Percentiles rank a stretch among this genome's conserved stretches.
phyloP scores from a whole-genome alignment of 2,329 filamentous ascomycete genomes.

The Scedosporium aurantiacum region DNA sequence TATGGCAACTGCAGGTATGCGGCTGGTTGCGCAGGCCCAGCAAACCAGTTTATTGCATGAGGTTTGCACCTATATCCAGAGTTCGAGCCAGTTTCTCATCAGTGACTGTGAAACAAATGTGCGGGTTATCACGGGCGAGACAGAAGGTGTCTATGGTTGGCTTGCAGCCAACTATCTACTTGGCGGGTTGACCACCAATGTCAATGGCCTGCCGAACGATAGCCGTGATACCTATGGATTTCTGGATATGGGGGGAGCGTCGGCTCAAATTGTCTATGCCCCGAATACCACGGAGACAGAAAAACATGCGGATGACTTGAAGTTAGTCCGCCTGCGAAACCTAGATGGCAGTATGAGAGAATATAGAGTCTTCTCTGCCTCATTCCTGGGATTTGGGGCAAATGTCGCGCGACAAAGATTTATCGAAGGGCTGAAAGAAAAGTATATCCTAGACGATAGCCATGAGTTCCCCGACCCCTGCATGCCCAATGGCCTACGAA shows the following conservation, averaged over 20 bases:
- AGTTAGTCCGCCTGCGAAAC: constrained; percentile 72
- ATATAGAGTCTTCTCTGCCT: constrained; percentile 86
- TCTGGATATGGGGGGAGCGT: constrained; percentile 95
- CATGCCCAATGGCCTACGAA: constrained; percentile 65
- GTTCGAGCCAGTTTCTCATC: constrained; percentile 68
- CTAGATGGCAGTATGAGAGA: constrained; percentile 68
- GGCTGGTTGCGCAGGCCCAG: constrained; percentile 64
- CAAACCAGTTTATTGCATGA: constrained; percentile 62
- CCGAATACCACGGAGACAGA: constrained; percentile 83
- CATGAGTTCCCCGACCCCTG: constrained; percentile 82
- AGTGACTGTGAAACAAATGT: constrained; percentile 86
- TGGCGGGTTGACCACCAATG: constrained; percentile 70
- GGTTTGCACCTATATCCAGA: constrained; percentile 72
- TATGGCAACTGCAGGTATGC: constrained; percentile 92
- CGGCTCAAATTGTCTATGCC: constrained; percentile 94
- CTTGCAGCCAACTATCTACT: constrained; percentile 93
- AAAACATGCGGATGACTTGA: constrained; percentile 83
- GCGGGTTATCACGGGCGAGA: constrained; percentile 90
- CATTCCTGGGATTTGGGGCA: constrained; percentile 95
- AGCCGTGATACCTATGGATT: constrained; percentile 93
- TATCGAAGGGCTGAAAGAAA: constrained; percentile 61
- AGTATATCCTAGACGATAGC: constrained; percentile 44
- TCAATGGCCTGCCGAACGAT: constrained; percentile 60
- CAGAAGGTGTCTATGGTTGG: constrained; percentile 94
- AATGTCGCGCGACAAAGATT: constrained; percentile 84